Evolutionary conservation across 768 basidiomycete genomes (phyloP).

Genomic region (Trametes elegans): DNA sequence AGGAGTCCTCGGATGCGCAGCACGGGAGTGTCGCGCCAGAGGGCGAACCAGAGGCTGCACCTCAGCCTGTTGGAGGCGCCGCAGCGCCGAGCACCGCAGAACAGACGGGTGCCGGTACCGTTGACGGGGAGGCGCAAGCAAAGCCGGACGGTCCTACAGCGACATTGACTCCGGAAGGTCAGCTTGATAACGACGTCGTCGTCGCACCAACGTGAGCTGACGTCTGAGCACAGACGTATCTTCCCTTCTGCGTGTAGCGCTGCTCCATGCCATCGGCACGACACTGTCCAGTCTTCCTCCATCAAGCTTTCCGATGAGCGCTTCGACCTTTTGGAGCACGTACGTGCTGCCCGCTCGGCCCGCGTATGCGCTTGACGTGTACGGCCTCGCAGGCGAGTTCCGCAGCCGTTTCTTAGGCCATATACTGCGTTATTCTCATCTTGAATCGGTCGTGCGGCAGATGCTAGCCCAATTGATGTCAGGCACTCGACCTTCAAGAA

Average conservation of each 20-base stretch:
- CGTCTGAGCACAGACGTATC: constrained; percentile 46
- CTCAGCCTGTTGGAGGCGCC: not conserved
- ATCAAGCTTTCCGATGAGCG: constrained; percentile 68
- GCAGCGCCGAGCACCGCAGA: too few relatives aligned
- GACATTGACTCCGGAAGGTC: constrained; percentile 29
- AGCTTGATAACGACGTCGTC: constrained; percentile 1
- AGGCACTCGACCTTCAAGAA: constrained; percentile 82
- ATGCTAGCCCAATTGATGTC: constrained; percentile 55
- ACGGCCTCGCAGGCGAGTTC: constrained; percentile 26
- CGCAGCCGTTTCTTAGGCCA: constrained; percentile 21
- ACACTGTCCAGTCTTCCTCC: constrained; percentile 45
- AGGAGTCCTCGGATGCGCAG: constrained; percentile 7
- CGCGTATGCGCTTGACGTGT: constrained; percentile 43
- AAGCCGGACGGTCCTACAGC: constrained; percentile 3
- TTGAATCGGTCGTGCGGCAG: too few relatives aligned
- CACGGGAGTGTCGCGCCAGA: constrained; percentile 12
- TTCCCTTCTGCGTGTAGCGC: constrained; percentile 52
- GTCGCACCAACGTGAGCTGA: not conserved
- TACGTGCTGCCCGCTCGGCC: constrained; percentile 82
- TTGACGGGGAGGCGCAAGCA: constrained; percentile 21
- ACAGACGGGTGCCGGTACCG: constrained; percentile 20
- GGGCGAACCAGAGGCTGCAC: not conserved
- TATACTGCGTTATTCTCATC: constrained; percentile 30
- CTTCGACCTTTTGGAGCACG: constrained; percentile 72
- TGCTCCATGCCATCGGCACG: constrained; percentile 64